Conservation (phyloP, 192 early-diverging fungal genomes). For the Coemansia sp. region DNA sequence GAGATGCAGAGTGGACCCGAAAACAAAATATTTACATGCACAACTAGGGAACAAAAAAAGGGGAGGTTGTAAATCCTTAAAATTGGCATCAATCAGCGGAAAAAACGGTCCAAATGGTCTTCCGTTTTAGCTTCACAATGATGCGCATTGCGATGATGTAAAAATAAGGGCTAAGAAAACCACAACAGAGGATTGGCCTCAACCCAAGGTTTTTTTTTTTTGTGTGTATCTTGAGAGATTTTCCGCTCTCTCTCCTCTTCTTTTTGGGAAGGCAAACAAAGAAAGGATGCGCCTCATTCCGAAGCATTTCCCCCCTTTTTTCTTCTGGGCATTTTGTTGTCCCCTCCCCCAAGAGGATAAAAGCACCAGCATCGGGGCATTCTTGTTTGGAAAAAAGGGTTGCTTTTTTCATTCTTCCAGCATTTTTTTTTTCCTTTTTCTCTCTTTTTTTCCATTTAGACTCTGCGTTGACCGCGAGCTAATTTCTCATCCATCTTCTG, state of each 20-base stretch:
- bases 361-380: neutral
- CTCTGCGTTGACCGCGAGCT: slow-evolving; percentile 57
- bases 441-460: slow-evolving; percentile 27
- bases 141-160: too few species aligned
- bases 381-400: neutral
- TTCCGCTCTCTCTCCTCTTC: slow-evolving; percentile 1
- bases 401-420: slow-evolving; percentile 18
- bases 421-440: slow-evolving; percentile 11
- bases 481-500: neutral
- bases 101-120: too few species aligned
- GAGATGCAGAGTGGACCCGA: too few species aligned
- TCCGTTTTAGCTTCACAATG: too few species aligned
- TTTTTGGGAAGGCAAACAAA: slow-evolving; percentile 8
- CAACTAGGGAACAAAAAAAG: too few species aligned
- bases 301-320: slow-evolving; percentile 1
- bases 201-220: neutral
- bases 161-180: neutral
- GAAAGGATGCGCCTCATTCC: slow-evolving; percentile 2
- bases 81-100: too few species aligned
- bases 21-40: too few species aligned
- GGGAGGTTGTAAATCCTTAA: too few species aligned
- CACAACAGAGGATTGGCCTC: slow-evolving; percentile 5
- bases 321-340: neutral
- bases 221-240: slow-evolving; percentile 1
- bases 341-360: slow-evolving; percentile 8